phyloP scores from a whole-genome alignment of 2,329 filamentous ascomycete species.

The Verticillium alfalfae region DNA sequence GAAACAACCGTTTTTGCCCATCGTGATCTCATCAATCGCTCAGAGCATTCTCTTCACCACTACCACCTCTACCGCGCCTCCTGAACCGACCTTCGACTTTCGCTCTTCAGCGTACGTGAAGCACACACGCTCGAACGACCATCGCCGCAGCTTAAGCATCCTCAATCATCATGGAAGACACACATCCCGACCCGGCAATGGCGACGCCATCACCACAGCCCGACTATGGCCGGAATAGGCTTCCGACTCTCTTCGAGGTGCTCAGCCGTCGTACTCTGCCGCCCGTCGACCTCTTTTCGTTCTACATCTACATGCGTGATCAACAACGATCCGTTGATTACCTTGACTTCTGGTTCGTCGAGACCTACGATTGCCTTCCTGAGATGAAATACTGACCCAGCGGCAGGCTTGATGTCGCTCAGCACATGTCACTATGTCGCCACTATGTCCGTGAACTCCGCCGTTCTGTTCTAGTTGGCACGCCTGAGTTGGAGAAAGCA shows the following conservation, averaged over 20 bases:
- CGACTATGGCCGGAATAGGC: conserved; percentile 67
- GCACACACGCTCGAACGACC: not conserved
- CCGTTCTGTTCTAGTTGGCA: conserved; percentile 86
- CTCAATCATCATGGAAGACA: not conserved
- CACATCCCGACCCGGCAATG: conserved; percentile 8
- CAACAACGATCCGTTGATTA: conserved; percentile 98
- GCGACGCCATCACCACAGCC: conserved; percentile 48
- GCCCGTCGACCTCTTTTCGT: conserved; percentile 94
- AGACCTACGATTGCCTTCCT: conserved; percentile 2
- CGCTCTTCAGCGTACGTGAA: not conserved
- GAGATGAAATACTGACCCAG: not conserved
- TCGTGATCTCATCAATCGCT: not conserved
- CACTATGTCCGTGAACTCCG: conserved; percentile 96
- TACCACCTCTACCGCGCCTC: not conserved
- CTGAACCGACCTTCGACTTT: not conserved
- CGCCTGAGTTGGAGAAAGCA: conserved; percentile 79
- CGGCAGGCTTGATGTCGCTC: conserved; percentile 91
- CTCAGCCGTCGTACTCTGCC: conserved; percentile 89
- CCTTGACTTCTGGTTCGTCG: conserved; percentile 86
- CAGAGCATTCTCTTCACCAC: not conserved
- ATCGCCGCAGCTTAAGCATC: not conserved
- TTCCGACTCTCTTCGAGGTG: conserved; percentile 94
- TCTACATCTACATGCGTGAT: conserved; percentile 99
- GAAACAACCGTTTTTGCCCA: not conserved
- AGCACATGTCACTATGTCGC: conserved; percentile 95